These are phyloP conservation scores for Gloeophyllum trabeum DNA, from an alignment of 768 basidiomycete species.

Conservation along the genomic window DNA sequence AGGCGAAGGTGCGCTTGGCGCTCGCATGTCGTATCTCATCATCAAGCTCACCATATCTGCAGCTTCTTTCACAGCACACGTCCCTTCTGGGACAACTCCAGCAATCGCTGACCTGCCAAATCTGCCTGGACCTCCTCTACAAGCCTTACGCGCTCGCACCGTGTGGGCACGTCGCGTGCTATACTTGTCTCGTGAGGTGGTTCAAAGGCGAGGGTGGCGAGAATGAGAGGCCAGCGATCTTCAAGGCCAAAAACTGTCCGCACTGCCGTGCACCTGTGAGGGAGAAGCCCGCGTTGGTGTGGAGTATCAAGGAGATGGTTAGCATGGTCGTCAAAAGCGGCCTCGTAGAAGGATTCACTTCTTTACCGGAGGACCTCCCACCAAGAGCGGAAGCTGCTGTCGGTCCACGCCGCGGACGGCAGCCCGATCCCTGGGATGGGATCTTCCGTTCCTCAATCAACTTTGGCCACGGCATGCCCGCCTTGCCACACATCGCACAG, in stretches of 20 bases:
- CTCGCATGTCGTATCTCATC: not conserved
- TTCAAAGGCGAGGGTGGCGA: conserved; percentile 29
- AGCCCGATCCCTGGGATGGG: conserved; percentile 53
- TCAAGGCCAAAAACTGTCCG: conserved; percentile 28
- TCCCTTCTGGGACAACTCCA: conserved; percentile 40
- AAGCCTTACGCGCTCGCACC: conserved; percentile 66
- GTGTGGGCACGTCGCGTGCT: conserved; percentile 67
- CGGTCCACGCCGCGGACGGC: conserved; percentile 16
- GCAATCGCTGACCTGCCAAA: conserved; percentile 63
- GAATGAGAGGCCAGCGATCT: conserved; percentile 16
- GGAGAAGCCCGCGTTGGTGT: conserved; percentile 34
- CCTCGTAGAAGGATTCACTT: conserved; percentile 20
- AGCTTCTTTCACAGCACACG: conserved; percentile 46
- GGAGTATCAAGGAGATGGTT: conserved; percentile 36
- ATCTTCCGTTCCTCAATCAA: conserved; percentile 44
- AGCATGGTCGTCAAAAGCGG: conserved; percentile 39
- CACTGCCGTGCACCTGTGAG: conserved; percentile 32
- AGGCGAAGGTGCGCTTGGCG: not conserved
- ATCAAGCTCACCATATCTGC: not conserved
- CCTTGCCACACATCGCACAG: not conserved
- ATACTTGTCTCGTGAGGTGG: conserved; percentile 66
- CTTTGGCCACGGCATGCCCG: not conserved
- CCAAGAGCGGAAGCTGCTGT: conserved; percentile 13
- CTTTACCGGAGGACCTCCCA: conserved; percentile 3
- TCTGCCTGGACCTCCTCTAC: conserved; percentile 66